These are phyloP conservation scores for Phytophthora megakarya DNA, from an alignment of 352 stramenopile species.

Conservation along the genomic window DNA sequence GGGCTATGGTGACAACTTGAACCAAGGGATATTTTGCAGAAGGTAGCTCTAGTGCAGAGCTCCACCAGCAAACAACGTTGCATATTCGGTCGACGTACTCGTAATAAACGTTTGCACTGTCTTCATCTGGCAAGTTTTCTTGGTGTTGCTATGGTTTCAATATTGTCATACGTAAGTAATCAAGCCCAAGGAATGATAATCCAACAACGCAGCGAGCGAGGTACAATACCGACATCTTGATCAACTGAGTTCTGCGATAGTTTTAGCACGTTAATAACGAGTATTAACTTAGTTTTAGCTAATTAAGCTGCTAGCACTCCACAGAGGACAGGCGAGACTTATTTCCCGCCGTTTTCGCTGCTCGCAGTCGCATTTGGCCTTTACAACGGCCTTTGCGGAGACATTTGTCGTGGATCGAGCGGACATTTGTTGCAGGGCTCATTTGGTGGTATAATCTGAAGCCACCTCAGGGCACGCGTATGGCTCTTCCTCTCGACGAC, in stretches of 20 bases:
- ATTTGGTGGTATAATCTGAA: constrained; percentile 19
- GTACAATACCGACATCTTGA: background rate
- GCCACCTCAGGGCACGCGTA: background rate
- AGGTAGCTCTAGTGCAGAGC: constrained; percentile 16
- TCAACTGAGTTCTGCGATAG: background rate
- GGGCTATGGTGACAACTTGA: too few species aligned
- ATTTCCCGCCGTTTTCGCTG: background rate
- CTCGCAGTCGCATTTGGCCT: background rate
- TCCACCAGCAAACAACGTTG: background rate
- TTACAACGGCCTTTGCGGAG: background rate
- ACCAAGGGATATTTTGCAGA: background rate
- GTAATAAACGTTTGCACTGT: constrained; percentile 28
- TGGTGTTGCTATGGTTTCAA: background rate
- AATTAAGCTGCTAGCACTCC: background rate
- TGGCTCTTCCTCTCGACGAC: constrained; percentile 12
- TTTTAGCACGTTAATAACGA: background rate
- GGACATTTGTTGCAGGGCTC: background rate
- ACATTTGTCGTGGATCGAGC: constrained; percentile 5
- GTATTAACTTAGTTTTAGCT: background rate
- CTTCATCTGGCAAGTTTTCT: background rate
- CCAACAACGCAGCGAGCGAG: too few species aligned
- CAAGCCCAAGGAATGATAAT: background rate
- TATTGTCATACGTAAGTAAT: background rate
- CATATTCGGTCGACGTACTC: constrained; percentile 4
- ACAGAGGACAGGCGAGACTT: background rate